phyloP scores from a whole-genome alignment of 2,329 filamentous ascomycete species.

The Thermothelomyces thermophilus region DNA sequence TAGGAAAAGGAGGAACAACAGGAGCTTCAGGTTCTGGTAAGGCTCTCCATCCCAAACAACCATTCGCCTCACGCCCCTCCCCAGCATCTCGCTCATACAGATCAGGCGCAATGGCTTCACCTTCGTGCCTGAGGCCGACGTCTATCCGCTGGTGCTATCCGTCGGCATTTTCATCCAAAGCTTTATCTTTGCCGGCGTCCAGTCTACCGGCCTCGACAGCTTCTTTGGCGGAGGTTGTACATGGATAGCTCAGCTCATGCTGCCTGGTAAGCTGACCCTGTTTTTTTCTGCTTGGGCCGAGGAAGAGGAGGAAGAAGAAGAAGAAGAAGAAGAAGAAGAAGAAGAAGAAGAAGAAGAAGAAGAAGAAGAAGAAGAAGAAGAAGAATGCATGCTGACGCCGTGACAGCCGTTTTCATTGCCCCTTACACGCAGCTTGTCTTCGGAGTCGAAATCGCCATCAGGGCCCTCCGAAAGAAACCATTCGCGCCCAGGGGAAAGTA shows the following conservation, averaged over 20 bases:
- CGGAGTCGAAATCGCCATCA: constrained; percentile 52
- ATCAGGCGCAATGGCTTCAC: constrained; percentile 34
- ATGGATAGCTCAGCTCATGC: constrained; percentile 49
- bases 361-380: too few relatives aligned
- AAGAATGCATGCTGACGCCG: background rate
- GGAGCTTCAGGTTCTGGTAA: constrained; percentile 39
- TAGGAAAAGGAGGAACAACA: constrained; percentile 36
- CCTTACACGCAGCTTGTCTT: constrained; percentile 62
- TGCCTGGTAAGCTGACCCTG: constrained; percentile 43
- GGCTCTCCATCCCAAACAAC: background rate
- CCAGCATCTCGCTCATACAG: constrained; percentile 6
- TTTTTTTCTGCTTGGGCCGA: background rate
- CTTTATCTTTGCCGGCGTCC: constrained; percentile 49
- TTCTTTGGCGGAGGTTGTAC: constrained; percentile 48
- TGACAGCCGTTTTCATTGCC: constrained; percentile 56
- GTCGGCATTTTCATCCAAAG: constrained; percentile 53
- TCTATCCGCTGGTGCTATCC: constrained; percentile 51
- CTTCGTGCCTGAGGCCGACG: constrained; percentile 42
- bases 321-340: too few relatives aligned
- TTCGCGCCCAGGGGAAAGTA: constrained; percentile 56
- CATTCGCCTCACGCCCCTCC: background rate
- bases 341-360: too few relatives aligned
- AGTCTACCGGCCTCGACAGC: constrained; percentile 47
- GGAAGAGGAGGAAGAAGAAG: too few relatives aligned
- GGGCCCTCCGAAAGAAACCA: constrained; percentile 47